Base-by-base conservation (phyloP, 352 stramenopile species). In the Phytophthora quininea region DNA sequence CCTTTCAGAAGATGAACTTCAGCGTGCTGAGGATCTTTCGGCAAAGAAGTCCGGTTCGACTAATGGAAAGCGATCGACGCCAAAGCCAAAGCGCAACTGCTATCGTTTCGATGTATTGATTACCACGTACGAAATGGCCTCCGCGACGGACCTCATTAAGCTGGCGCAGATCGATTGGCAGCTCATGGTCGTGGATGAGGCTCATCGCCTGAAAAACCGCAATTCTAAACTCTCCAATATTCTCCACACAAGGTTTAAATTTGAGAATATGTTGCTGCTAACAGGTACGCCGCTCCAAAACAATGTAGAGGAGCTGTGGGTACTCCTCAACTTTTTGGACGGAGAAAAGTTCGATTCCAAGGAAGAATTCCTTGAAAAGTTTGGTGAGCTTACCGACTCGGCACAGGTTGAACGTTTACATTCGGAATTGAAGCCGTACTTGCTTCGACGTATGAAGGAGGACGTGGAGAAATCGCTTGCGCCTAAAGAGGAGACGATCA, bases 61-160 rank as follows among this genome's bases (percentile, higher is more conserved):
- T 58, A n/a, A 54, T 7, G 77, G 75, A 35, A 53, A 47, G 19
- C 19, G 19, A 10, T 62, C 74, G 32, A 31, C 69, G 2, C 62
- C 76, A 0, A 72, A 72, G 32, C 57, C 75, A 9, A 87, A 85
- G 57, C 70, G 75, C 19, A 78, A 83, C 24, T 89, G 88, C 59
- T 91, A 95, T 62, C 88, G 97, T 15, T 99, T 99, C 77, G 97
- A 99, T 71, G 97, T 99, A 27, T 77, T 99, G 11, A 98, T 99
- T 37, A 99, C 98, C 19, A 99, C 98, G 1, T 99, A 99, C 76
- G 98, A 99, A 72, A 99, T 99, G 76, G 91, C 98, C 7, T 90
- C 84, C 27, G 95, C 98, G 38, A 95, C 93, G 50, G 96, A 99
- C 58, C 86, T 97, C n/a, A 82, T 75, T 43, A 95, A 98, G 49